These are phyloP conservation scores for Suillus alpinus DNA, from an alignment of 768 basidiomycete genomes.

Conservation along the genomic window DNA sequence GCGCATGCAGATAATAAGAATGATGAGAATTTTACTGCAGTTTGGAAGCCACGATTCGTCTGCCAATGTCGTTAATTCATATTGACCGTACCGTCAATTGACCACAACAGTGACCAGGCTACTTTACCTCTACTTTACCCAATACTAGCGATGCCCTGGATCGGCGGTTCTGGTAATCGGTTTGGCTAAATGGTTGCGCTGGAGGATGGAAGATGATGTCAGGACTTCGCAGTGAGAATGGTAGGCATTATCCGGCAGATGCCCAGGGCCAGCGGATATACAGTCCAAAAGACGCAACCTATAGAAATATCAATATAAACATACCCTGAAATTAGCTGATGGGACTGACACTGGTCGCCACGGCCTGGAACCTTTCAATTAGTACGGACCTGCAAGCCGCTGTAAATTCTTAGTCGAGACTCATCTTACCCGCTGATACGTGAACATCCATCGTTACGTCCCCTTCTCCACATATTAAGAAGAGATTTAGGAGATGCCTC, in stretches of 20 bases:
- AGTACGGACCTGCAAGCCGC: neutral
- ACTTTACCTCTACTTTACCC: neutral
- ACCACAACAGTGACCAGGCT: neutral
- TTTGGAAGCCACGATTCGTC: neutral
- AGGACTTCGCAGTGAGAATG: neutral
- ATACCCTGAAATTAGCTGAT: neutral
- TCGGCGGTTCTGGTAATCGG: neutral
- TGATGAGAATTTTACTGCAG: neutral
- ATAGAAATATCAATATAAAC: neutral
- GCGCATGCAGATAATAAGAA: neutral
- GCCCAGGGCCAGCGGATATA: neutral
- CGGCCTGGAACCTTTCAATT: neutral
- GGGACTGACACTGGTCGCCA: neutral
- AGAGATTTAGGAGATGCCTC: neutral
- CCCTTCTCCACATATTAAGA: neutral
- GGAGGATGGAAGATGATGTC: neutral
- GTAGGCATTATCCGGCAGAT: neutral
- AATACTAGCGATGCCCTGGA: neutral
- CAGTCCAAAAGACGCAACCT: neutral
- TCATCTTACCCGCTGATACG: neutral
- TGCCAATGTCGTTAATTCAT: neutral
- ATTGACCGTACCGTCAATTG: neutral
- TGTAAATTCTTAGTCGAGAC: neutral
- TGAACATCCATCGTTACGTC: neutral
- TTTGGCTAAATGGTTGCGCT: neutral